Evolutionary conservation across 2,329 filamentous ascomycete species (phyloP), one percentile per base, ranked within the genome.

Genomic region (Nemania sp.): DNA sequence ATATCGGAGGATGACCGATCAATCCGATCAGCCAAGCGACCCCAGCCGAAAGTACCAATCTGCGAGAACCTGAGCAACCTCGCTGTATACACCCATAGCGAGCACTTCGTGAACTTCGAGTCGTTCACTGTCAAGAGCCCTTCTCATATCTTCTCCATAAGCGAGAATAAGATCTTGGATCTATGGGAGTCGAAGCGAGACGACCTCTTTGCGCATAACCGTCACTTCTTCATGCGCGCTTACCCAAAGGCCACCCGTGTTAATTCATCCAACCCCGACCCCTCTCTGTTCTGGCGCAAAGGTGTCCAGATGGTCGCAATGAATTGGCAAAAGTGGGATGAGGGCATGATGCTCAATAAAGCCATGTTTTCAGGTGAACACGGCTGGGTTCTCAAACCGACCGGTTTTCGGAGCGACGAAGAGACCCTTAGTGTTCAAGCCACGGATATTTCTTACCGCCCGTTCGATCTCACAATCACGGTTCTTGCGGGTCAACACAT

Each of bases 261-360:
- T 54, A 87, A 89, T 69, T 97, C 93, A 46, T 91, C 90, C n/a
- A 99, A 99, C 73, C 95, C 95, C 42, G 93, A 98, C 70, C 95
- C 95, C 0, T 88, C 92, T 65, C 87, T 87, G 45, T 96, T 92
- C 73, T 99, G 95, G 95, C 87, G 92, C 51, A 88, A 91, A 54
- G 95, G 95, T 29, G 93, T 97, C 18, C 95, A 99, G 75, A 98
- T 99, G 94, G 93, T 92, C 5, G 94, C 95, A 17, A 84, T 98
- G 75, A 99, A 99, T 74, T 98, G 95, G 94, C 95, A 99, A 76
- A 94, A 90, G 2, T 90, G 93, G 67, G 94, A 98, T 73, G 87
- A 95, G 58, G 91, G 91, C 45, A 96, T 97, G 85, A 96, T 98
- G 81, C 85, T 99, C 72, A 98, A 98, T 72, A 90, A 96, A 70